Base-by-base conservation (phyloP, 2,329 filamentous ascomycete species). In the Xenoacremonium recifei region DNA sequence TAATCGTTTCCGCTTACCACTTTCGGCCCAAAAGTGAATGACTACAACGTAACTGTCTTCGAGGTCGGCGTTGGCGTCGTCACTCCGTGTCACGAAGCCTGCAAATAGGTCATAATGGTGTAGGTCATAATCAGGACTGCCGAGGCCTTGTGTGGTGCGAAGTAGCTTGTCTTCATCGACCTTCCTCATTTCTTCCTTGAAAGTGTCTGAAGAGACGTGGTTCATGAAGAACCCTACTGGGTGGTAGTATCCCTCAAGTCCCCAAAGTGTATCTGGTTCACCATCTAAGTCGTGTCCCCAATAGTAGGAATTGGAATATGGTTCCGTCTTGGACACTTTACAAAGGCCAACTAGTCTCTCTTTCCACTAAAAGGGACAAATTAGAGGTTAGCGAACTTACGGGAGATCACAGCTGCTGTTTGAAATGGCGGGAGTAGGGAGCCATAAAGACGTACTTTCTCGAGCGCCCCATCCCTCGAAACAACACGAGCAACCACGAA, bases 251-350 rank as follows among this genome's bases (percentile, higher is more conserved):
- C 49, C 48, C 27, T 52, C 49, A 6, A 52, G 44, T 6, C 49
- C 49, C 48, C 49, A 52, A 21, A 52, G 44, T 12, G 49, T 52
- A 39, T 50, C 49, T n/a, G 47, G 47, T 19, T 42, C 47, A 9
- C 49, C 49, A 31, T 50, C 39, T 9, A 50, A 30, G 34, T 52
- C 49, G 13, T 38, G 32, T 34, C 47, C 49, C 49, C 49, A 52
- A 41, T 52, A 52, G 34, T 52, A 52, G 2, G 48, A 44, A 33
- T 44, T 37, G 4, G 47, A 47, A 30, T 48, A 45, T 12, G 38
- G 44, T 35, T 52, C 48, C 16, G 47, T 50, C 5, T 40, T 39
- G 13, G 49, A 50, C 15, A 52, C 49, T 12, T 21, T 35, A 38
- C 49, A 52, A 29, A 52, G 49, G 17, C 40, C 20, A n/a, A 44